Evolutionary conservation across 768 basidiomycete genomes (phyloP), one percentile per base, ranked within the genome.

Genomic region (Clitopilus passeckerianus): DNA sequence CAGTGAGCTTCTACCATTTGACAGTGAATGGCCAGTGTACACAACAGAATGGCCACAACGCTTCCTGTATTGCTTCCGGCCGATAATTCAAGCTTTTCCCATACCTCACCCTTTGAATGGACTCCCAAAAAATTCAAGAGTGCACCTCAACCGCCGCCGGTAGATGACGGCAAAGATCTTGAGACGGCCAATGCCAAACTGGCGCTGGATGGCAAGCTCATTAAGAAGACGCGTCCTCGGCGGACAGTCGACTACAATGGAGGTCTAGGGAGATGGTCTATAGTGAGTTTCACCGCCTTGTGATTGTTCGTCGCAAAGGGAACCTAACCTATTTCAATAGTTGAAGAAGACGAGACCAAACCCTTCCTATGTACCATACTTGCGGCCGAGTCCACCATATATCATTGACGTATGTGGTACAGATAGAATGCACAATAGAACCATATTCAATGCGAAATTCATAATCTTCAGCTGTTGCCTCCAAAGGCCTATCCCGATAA

Each of bases 211-310:
- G 91, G 92, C 2, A 91, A 90, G 70, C 76, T 86, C 16, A 81
- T 90, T 62, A 96, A 93, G 81, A 95, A 94, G 78, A 95, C 91
- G 53, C 83, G 94, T 61, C 95, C 97, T 20, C 77, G 95, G 57
- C 77, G 94, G 75, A 98, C 97, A 18, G 95, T 98, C 12, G 97
- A 98, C 73, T 98, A 95, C 66, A 89, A 90, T 64, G 95, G 94
- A 27, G 87, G 87, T 1, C 80, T 96, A 74, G 91, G 89, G 15
- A 81, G 94, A 63, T 97, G 92, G 94, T 73, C 80, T 57, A 70
- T 93, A 75, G 95, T 97, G 68, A 60, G 87, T 76, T 20, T 43
- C n/a, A 22, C 14, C 6, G 30, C 18, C 20, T 9, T 33, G 34
- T 50, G 22, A 1, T 12, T n/a, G 27, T 65, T 24, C 14, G 20